Base-by-base conservation (phyloP, 345 rosid genomes). In the Zanthoxylum bungeanum region DNA sequence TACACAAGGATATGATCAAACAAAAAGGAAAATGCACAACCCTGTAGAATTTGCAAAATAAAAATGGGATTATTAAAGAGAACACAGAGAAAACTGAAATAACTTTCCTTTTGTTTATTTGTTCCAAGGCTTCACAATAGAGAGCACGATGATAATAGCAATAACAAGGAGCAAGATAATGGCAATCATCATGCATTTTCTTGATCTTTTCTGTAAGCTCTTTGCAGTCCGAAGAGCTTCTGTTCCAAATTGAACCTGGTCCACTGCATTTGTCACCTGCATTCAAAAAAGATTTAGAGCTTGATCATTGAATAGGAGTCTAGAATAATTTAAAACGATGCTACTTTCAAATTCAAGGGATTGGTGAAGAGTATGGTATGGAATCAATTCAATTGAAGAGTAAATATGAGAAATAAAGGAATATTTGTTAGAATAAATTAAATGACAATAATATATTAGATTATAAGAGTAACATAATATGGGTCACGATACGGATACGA, bases 151-250 rank as follows among this genome's bases (percentile, higher is more conserved):
- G 73, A 86, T 66, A 61, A 82, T 11, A 3, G 91, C 91, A 71
- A 86, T 83, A 49, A 89, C 52, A 10, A 89, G 77, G 27, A 89
- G 80, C 71, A 89, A 44, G 76, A 83, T 73, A 34, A 89, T 82
- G 58, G 84, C 30, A 52, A 89, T 85, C 71, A 82, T 78, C 93
- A 85, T 86, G 84, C 93, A 89, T 78, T 89, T 89, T 70, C 93
- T 86, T 5, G 89, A 80, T 46, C 44, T 86, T 76, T 71, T 83
- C 22, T 85, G 93, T 74, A 86, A 71, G 66, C 53, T 80, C 72
- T 82, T 89, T 25, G 93, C 93, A 0, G 67, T 68, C 49, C 55
- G 22, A 9, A 89, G 91, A 33, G 93, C 88, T 61, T 75, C 81
- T 4, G 85, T 86, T 3, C 91, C 93, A 67, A 31, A 67, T 22